Evolutionary conservation across 768 basidiomycete species (phyloP).

Genomic region (Cubamyces sp.): DNA sequence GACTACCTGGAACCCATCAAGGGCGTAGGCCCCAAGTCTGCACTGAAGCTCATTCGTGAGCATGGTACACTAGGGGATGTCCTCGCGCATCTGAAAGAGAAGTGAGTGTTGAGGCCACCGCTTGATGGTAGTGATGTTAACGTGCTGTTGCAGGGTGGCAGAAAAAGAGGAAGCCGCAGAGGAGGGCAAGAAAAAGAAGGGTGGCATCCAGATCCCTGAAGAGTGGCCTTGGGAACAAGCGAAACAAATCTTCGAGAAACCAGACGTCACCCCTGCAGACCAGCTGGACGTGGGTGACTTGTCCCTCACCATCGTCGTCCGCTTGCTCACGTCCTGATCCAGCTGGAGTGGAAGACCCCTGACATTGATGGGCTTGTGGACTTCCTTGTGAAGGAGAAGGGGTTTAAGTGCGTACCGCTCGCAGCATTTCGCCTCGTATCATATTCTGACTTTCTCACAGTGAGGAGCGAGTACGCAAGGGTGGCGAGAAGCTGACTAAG

Average conservation of each 20-base stretch:
- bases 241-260: conserved; percentile 85
- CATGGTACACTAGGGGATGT: conserved; percentile 72
- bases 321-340: background rate
- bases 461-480: conserved; percentile 95
- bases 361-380: conserved; percentile 93
- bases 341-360: conserved; percentile 95
- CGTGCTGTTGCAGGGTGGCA: conserved; percentile 39
- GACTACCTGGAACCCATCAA: conserved; percentile 99
- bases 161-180: conserved; percentile 47
- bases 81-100: conserved; percentile 77
- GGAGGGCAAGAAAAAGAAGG: conserved; percentile 70
- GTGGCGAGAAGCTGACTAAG: conserved; percentile 90
- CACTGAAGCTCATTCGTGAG: conserved; percentile 90
- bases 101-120: conserved; percentile 44
- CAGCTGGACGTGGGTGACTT: conserved; percentile 71
- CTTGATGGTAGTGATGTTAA: background rate
- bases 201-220: conserved; percentile 81
- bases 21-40: conserved; percentile 94
- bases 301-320: background rate
- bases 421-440: background rate
- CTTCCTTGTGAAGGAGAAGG: conserved; percentile 93
- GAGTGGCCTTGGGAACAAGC: conserved; percentile 98
- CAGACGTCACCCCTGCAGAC: conserved; percentile 86
- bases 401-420: conserved; percentile 81
- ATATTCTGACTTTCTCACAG: conserved; percentile 45